Base-by-base conservation (phyloP, 441 rosid species). In the Pelargonium myrrhifolium region DNA sequence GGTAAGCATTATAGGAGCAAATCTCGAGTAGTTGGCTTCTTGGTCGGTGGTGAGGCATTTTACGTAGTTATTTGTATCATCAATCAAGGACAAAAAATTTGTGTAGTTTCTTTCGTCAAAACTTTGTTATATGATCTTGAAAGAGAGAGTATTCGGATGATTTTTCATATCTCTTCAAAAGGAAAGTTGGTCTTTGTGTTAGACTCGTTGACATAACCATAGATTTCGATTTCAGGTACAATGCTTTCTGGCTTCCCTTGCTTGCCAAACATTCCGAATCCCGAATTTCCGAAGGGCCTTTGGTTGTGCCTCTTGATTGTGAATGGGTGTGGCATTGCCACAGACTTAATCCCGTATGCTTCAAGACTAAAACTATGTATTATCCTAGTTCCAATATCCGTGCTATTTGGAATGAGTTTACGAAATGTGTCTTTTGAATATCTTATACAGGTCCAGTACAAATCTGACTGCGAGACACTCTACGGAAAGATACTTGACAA, bases 241-340 rank as follows among this genome's bases (percentile, higher is more conserved):
- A 87, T 77, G 86, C 81, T 64, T 91, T 74, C 62, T 94, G 99
- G 99, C 93, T 94, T 80, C 99, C 97, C 15, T 72, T 94, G 82
- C 94, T 91, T 5, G 90, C 91, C 1, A 83, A 81, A 71, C 76
- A 79, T 68, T 43, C 76, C 0, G 79, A 83, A 37, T 71, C 87
- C n/a, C 72, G 72, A 0, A 39, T 80, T 76, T 74, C 37, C 37
- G 87, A 86, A 71, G 82, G 83, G 59, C 83, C 87, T 51, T 79
- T 89, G 68, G 86, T 88, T 37, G 91, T 89, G 77, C 99, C 97
- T 75, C 85, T 94, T 45, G 99, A 94, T 58, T 89, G 96, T 73
- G 99, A 94, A 82, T 94, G 97, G 97, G 68, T 94, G 78, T 94
- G 97, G 99, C 99, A 89, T 60, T 94, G 97, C 62, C 99, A 94